Conservation (phyloP, 225 moss, liverwort and hornwort species). For the Sphagnum contortum region DNA sequence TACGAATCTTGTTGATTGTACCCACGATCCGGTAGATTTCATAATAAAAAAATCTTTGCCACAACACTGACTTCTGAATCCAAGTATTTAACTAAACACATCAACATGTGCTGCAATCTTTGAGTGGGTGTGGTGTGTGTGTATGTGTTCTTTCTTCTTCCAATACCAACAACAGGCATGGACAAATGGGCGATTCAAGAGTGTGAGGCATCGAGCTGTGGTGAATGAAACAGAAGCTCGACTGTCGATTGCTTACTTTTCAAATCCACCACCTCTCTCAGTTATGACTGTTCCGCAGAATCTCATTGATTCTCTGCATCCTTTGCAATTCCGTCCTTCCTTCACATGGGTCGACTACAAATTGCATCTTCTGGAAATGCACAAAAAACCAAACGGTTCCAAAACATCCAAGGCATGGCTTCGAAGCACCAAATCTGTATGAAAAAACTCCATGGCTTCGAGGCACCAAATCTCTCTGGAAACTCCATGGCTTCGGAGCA, state of each 20-base stretch:
- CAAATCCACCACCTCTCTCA: conserved; percentile 13
- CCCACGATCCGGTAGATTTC: no score
- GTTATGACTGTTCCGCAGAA: conserved; percentile 11
- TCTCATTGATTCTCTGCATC: conserved; percentile 15
- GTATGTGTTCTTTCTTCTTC: no score
- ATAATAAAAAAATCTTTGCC: no score
- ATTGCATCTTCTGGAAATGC: conserved; percentile 16
- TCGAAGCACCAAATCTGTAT: not conserved
- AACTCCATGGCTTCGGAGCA: no score
- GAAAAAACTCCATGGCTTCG: no score
- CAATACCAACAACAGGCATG: conserved; percentile 26
- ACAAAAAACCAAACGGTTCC: conserved; percentile 23
- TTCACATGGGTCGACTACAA: conserved; percentile 43
- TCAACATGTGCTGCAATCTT: no score
- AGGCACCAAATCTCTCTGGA: no score
- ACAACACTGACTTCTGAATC: no score
- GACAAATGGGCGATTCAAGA: conserved; percentile 37
- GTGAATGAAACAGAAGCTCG: conserved; percentile 39
- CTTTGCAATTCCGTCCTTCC: conserved; percentile 12
- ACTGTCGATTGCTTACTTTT: conserved; percentile 40
- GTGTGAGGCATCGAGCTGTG: conserved; percentile 43
- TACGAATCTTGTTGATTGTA: no score
- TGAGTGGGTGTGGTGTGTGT: no score
- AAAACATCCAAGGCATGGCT: conserved; percentile 41
- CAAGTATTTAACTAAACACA: no score